Percentiles rank a stretch among this genome's conserved stretches.
Conservation (phyloP, 1,139 yeast species). For the Blastobotrys persicus region DNA sequence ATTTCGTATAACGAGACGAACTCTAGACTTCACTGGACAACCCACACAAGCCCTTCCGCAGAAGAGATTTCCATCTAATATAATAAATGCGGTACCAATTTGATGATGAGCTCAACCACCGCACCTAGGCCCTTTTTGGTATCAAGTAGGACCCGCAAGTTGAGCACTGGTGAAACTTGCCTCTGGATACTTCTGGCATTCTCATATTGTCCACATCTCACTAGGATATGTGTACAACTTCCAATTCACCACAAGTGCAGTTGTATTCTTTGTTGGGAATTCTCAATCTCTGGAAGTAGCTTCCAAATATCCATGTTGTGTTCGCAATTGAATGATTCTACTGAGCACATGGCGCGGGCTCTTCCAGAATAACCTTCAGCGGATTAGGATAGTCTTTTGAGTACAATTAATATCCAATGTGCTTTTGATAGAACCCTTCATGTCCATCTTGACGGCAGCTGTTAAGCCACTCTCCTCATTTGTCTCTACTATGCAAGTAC, state of each 20-base stretch:
- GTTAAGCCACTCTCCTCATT: not conserved
- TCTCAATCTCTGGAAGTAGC: conserved; percentile 2
- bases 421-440: not conserved
- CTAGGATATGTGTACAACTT: not conserved
- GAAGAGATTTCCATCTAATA: conserved; percentile 6
- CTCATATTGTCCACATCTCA: not conserved
- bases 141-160: not conserved
- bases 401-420: not conserved
- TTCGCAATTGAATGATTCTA: not conserved
- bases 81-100: not conserved
- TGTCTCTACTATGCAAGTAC: conserved; percentile 1
- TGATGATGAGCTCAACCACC: conserved; percentile 5
- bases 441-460: conserved; percentile 8
- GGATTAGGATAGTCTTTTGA: conserved; percentile 4
- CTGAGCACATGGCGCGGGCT: not conserved
- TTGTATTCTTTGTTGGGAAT: not conserved
- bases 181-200: not conserved
- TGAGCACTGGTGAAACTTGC: not conserved
- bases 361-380: not conserved
- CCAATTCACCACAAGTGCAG: conserved; percentile 3
- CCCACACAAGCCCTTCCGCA: conserved; percentile 2
- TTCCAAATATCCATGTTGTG: too few species aligned
- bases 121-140: not conserved
- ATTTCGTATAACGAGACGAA: conserved; percentile 1
- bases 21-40: conserved; percentile 3